Base-by-base conservation (phyloP, 108 stramenopile genomes). In the Pinguiococcus pyrenoidosus region DNA sequence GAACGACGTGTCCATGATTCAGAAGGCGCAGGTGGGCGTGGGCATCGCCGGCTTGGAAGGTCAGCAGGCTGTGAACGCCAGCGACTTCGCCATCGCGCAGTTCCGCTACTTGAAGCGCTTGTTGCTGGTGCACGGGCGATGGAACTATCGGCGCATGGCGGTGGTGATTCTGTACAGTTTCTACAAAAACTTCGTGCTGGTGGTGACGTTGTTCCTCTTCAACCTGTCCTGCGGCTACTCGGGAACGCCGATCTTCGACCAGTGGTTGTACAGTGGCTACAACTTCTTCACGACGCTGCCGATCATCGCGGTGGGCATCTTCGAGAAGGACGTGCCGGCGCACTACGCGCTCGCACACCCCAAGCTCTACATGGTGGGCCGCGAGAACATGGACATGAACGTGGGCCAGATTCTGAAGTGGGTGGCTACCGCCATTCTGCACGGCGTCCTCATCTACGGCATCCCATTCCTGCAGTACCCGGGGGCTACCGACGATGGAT, bases 121-220 rank as follows among this genome's bases (percentile, higher is more conserved):
- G 23, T 52, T 75, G 18, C 43, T 75, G 30, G 71, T 68, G 30
- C 73, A 75, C 34, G 73, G 73, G 4, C 68, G 73, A 8, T 62
- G 45, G 53, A 69, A 69, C 33, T 72, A 72, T 7, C 62, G 62
- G 5, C 63, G 73, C 12, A 60, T 75, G 14, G 23, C 39, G 47
- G 32, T 75, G 29, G 59, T 72, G 18, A 42, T 51, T n/a, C n/a
- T n/a, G 27, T 75, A 73, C 64, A 72, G 70, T 54, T 75, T 75
- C 54, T 75, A 75, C 71, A 75, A 75, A 65, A 73, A 70, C 40
- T 56, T 53, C 23, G 49, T 73, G 29, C 64, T 75, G 32, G 63
- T 67, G 8, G 54, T 75, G 37, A 51, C 64, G n/a, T 62, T 61
- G 51, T 73, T 73, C 30, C 70, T 72, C 42, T 73, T 62, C 43